Conservation (phyloP, 2,329 filamentous ascomycete species). For the Lasiodiplodia sp. region DNA sequence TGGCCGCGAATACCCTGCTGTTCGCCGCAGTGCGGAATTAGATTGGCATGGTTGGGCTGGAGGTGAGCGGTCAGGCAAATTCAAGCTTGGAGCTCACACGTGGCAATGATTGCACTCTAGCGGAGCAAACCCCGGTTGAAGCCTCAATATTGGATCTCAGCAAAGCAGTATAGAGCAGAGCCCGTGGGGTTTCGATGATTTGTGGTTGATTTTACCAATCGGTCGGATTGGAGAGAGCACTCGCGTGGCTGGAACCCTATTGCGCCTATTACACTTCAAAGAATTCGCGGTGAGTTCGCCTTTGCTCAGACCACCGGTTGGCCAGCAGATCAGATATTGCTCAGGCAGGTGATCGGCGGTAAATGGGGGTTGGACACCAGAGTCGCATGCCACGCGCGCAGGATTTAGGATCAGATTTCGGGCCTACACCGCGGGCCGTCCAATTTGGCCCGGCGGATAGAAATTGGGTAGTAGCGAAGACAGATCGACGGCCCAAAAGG, state of each 20-base stretch:
- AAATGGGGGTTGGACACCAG: not conserved
- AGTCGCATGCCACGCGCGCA: not conserved
- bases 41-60: not conserved
- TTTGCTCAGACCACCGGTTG: conserved; percentile 2
- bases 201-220: not conserved
- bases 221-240: too few relatives aligned
- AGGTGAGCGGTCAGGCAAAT: not conserved
- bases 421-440: not conserved
- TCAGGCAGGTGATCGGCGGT: conserved; percentile 2
- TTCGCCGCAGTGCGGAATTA: not conserved
- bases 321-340: not conserved
- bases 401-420: not conserved
- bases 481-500: not conserved
- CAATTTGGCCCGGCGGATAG: not conserved
- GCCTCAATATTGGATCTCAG: not conserved
- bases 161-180: not conserved
- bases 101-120: not conserved
- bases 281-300: not conserved
- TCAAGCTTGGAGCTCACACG: not conserved
- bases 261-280: not conserved
- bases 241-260: not conserved
- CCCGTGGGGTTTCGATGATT: not conserved
- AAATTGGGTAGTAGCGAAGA: not conserved
- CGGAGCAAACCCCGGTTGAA: not conserved
- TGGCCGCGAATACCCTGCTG: not conserved